Percentiles rank a stretch among this genome's conserved stretches.
phyloP scores from a whole-genome alignment of 495 filamentous ascomycete genomes.

The Antarctomyces pellizariae region DNA sequence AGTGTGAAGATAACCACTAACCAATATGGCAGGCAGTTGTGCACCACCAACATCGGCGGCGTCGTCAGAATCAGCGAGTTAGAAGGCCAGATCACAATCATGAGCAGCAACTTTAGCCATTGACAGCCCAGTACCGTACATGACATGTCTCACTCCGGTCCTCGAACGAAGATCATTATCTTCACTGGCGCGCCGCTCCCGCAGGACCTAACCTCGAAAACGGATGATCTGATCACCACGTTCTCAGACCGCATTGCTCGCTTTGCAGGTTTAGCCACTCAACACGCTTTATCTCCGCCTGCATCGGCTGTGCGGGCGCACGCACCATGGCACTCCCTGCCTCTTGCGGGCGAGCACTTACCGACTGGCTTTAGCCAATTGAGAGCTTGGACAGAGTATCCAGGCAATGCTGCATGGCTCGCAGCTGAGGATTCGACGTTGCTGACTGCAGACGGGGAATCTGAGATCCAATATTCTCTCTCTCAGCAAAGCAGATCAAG shows the following conservation, averaged over 20 bases:
- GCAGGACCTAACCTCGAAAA: slow-evolving; percentile 29
- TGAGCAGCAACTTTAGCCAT: too few relatives aligned
- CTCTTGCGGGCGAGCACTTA: slow-evolving; percentile 15
- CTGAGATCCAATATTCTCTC: slow-evolving; percentile 11
- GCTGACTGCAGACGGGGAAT: slow-evolving; percentile 10
- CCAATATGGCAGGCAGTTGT: too few relatives aligned
- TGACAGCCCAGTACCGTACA: too few relatives aligned
- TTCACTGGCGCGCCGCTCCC: slow-evolving; percentile 37
- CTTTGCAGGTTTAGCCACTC: slow-evolving; percentile 16
- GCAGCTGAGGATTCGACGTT: slow-evolving; percentile 19
- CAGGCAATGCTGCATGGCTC: slow-evolving; percentile 24
- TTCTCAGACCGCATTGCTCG: slow-evolving; percentile 21
- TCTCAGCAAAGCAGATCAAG: slow-evolving; percentile 4
- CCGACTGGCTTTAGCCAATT: slow-evolving; percentile 23
- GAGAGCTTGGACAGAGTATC: slow-evolving; percentile 15
- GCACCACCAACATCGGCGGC: too few relatives aligned
- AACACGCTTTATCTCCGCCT: slow-evolving; percentile 6
- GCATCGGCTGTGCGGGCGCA: slow-evolving; percentile 11
- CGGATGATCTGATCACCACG: slow-evolving; percentile 22
- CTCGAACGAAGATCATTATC: slow-evolving; percentile 29
- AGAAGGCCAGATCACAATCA: too few relatives aligned
- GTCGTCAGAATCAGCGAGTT: too few relatives aligned
- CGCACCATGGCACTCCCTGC: slow-evolving; percentile 24
- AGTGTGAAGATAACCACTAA: too few relatives aligned
- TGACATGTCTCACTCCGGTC: too few relatives aligned